Evolutionary conservation across 2,329 filamentous ascomycete species (phyloP).

Genomic region (Paracoccidioides brasiliensis): DNA sequence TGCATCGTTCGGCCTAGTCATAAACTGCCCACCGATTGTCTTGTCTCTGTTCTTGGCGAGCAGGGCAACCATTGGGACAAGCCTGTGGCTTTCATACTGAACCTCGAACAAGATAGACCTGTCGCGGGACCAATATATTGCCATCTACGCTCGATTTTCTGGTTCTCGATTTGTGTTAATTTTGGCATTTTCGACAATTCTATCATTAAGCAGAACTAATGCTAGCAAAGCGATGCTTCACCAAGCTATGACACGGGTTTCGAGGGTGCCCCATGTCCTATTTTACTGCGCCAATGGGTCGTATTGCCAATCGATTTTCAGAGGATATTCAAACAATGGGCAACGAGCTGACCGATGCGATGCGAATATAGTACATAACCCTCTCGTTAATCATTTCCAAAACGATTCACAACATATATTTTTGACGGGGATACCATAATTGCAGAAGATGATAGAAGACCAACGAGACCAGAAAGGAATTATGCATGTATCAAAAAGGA

Average conservation of each 20-base stretch:
- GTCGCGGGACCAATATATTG: constrained; percentile 56
- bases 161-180: constrained; percentile 57
- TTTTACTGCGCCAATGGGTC: constrained; percentile 88
- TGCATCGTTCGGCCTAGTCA: constrained; percentile 54
- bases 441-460: too few relatives aligned
- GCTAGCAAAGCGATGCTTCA: constrained; percentile 73
- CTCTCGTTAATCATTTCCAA: constrained; percentile 69
- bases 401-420: constrained; percentile 66
- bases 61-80: constrained; percentile 74
- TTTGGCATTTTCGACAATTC: constrained; percentile 65
- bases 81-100: constrained; percentile 91
- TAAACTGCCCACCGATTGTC: constrained; percentile 48
- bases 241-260: constrained; percentile 61
- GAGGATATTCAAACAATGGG: constrained; percentile 96
- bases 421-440: too few relatives aligned
- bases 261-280: constrained; percentile 65
- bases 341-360: constrained; percentile 74
- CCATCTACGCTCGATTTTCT: constrained; percentile 58
- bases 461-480: too few relatives aligned
- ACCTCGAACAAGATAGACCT: constrained; percentile 62
- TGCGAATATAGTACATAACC: constrained; percentile 86
- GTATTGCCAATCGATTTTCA: constrained; percentile 92
- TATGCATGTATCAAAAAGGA: too few relatives aligned
- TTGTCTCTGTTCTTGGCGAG: constrained; percentile 58
- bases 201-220: constrained; percentile 68